phyloP scores from a whole-genome alignment of 2,329 filamentous ascomycete genomes.

The Exserohilum turcica region DNA sequence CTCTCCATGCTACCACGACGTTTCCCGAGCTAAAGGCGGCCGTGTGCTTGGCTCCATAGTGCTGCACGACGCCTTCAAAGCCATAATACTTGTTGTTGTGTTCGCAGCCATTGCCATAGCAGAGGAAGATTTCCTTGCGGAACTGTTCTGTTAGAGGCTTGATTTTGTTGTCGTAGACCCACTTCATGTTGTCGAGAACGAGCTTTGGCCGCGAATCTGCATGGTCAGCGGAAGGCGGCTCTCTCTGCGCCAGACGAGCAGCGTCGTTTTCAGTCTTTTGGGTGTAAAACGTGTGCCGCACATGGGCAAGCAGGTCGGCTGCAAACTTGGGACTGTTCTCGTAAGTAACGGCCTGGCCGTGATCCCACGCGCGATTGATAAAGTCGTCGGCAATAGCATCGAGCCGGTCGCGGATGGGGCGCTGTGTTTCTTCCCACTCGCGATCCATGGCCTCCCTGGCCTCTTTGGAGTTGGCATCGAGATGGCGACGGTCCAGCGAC shows the following conservation, averaged over 20 bases:
- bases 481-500: slow-evolving; percentile 53
- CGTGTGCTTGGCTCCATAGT: slow-evolving; percentile 83
- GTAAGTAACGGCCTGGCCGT: slow-evolving; percentile 66
- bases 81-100: slow-evolving; percentile 70
- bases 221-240: slow-evolving; percentile 10
- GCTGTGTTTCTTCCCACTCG: slow-evolving; percentile 73
- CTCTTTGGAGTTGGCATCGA: slow-evolving; percentile 57
- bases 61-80: slow-evolving; percentile 80
- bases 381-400: slow-evolving; percentile 71
- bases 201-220: slow-evolving; percentile 64
- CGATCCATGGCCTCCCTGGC: slow-evolving; percentile 66
- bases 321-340: slow-evolving; percentile 72
- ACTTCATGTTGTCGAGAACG: slow-evolving; percentile 84
- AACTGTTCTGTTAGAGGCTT: slow-evolving; percentile 69
- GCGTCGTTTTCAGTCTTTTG: slow-evolving; percentile 61
- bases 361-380: slow-evolving; percentile 68
- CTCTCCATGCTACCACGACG: slow-evolving; percentile 74
- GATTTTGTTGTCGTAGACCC: slow-evolving; percentile 78
- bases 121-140: slow-evolving; percentile 76
- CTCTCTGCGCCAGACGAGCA: slow-evolving; percentile 27
- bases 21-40: slow-evolving; percentile 70
- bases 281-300: slow-evolving; percentile 69
- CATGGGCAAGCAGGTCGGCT: slow-evolving; percentile 70
- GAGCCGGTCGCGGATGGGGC: slow-evolving; percentile 68
- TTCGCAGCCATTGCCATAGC: slow-evolving; percentile 66